Percentiles rank a stretch among this genome's conserved stretches.
Evolutionary conservation across 768 basidiomycete species (phyloP).

Genomic region (Tylopilus rubrobrunneus): DNA sequence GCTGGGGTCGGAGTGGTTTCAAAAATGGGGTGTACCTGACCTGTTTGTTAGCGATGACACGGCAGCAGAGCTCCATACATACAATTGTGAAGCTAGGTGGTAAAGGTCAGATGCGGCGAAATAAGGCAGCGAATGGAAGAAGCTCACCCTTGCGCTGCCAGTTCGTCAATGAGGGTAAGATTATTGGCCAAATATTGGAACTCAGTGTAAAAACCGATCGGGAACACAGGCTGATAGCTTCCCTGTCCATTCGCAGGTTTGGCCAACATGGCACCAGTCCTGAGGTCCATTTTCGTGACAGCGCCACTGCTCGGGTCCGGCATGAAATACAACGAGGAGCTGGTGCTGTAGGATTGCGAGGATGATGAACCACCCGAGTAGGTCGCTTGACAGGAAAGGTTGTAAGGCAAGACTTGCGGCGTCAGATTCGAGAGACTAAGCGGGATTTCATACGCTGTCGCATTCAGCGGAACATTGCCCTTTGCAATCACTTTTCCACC

Average conservation of each 20-base stretch:
- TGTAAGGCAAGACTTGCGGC: constrained; percentile 34
- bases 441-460: constrained; percentile 43
- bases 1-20: constrained; percentile 52
- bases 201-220: constrained; percentile 42
- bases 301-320: constrained; percentile 44
- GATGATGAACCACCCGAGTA: constrained; percentile 30
- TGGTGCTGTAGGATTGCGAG: constrained; percentile 40
- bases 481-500: constrained; percentile 41
- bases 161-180: constrained; percentile 27
- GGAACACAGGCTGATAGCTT: constrained; percentile 47
- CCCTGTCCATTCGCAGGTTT: constrained; percentile 46
- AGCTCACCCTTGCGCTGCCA: constrained; percentile 27
- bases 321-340: constrained; percentile 44
- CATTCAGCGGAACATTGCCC: constrained; percentile 50
- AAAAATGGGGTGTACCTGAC: constrained; percentile 66
- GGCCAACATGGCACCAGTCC: constrained; percentile 53
- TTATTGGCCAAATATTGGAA: constrained; percentile 28
- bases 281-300: constrained; percentile 57
- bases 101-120: neutral
- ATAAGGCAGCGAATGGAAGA: neutral
- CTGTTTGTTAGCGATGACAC: constrained; percentile 5
- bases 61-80: constrained; percentile 5
- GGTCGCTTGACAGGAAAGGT: constrained; percentile 27
- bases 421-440: constrained; percentile 44
- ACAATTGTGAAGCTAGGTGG: constrained; percentile 25